Base-by-base conservation (phyloP, 768 basidiomycete genomes). In the Amanita inopinata region DNA sequence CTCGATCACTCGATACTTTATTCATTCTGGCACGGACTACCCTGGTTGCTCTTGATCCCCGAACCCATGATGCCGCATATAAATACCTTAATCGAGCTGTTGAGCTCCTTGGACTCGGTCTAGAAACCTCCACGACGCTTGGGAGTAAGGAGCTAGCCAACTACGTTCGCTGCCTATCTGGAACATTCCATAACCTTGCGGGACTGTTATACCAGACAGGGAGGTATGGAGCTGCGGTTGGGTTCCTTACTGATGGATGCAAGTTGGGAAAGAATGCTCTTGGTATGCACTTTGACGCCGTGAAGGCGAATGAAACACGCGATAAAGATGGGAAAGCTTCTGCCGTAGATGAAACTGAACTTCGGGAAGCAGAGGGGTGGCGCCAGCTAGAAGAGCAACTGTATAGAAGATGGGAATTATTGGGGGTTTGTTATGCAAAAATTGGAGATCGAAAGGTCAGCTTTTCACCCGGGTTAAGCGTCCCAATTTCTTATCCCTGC, bases 371-470 rank as follows among this genome's bases (percentile, higher is more conserved):
- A 22, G 54, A 67, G 48, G 47, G 74, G 65, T 84, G 81, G 79
- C 62, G 43, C 33, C 71, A 75, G 48, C 63, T 87, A 1, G 71
- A 76, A 45, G 76, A 79, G 23, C 78, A 83, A 47, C 51, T 91
- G 19, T 74, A 71, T 49, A 69, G 80, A 15, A 64, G 90, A 34
- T 93, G 81, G 74, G 89, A 96, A 61, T 57, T 94, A 22, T 63
- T 93, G 18, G 90, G 74, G 0, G 76, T 83, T 3, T 90, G 87
- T 56, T 79, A 77, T 53, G 70, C 73, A 20, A 91, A 86, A 58
- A 78, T 78, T 19, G 83, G 81, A 0, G 83, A 94, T 50, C 70
- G 82, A 15, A 74, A 73, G 71, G 91, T 87, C 33, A 22, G 67
- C 57, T 3, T 41, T 33, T 39, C 33, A 38, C 27, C 7, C 10